Base-by-base conservation (phyloP, 352 stramenopile species). In the Phytophthora pluvialis region DNA sequence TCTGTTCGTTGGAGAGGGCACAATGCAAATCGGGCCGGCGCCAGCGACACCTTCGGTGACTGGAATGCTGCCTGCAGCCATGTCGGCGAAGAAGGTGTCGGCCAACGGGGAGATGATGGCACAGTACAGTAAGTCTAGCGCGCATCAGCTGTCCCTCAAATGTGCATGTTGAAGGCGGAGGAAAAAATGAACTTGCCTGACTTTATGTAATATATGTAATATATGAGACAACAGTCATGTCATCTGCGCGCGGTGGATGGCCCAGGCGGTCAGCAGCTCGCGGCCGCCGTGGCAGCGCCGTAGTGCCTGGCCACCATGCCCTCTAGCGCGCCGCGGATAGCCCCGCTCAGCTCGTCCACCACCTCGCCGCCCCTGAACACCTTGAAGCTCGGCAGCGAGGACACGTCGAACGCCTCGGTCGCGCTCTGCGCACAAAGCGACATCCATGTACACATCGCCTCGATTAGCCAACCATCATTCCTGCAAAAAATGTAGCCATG, bases 361-460 rank as follows among this genome's bases (percentile, higher is more conserved):
- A 85, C 91, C 25, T 80, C 73, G 57, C 90, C 90, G 25, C 71
- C 57, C 73, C 97, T 96, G 71, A 89, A 98, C 45, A 98, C 86
- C 66, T 98, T 93, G 73, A 98, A 98, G 18, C 89, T 98, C 3
- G 94, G 95, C 82, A 98, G 94, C 33, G 85, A 81, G 15, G 72
- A 74, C 54, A 98, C 88, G 11, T 86, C 81, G 64, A 78, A 91
- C 45, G 63, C 60, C 29, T 78, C 70, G 16, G 81, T 80, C 44
- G 95, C 67, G n/a, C 85, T 79, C 57, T 94, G 50, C 12, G n/a
- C n/a, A n/a, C n/a, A n/a, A 92, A 91, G 11, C 48, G 11, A 16
- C 58, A 42, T 33, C 44, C n/a, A 42, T 45, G 33, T 89, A 36
- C 32, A 45, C 18, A 50, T 55, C 55, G 52, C 50, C 21, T 56